Conservation (phyloP, 441 rosid species). For the Populus hybrid region DNA sequence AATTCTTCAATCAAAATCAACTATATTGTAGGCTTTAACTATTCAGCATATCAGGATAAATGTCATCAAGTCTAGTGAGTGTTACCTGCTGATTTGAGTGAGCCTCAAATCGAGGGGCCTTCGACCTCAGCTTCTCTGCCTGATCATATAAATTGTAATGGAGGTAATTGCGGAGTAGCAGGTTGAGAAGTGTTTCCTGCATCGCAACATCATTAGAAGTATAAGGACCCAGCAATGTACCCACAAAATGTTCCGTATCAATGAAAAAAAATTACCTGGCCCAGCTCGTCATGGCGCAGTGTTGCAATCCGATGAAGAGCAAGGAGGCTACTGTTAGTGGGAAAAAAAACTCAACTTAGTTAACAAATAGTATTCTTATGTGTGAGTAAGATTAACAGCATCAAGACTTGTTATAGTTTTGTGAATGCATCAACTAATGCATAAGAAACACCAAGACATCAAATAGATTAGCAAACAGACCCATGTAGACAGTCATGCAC, state of each 20-base stretch:
- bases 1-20: neutral
- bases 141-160: slow-evolving; percentile 77
- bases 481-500: neutral
- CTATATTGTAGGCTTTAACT: neutral
- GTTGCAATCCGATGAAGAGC: slow-evolving; percentile 65
- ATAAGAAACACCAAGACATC: neutral
- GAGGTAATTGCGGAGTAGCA: slow-evolving; percentile 71
- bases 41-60: neutral
- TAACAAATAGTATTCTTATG: neutral
- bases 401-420: neutral
- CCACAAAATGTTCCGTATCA: neutral
- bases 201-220: slow-evolving; percentile 12
- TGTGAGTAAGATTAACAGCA: neutral
- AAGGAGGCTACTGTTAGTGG: slow-evolving; percentile 47
- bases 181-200: slow-evolving; percentile 76
- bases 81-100: slow-evolving; percentile 68
- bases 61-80: neutral
- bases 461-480: neutral
- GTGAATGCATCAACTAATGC: neutral
- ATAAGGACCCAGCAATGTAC: slow-evolving; percentile 8
- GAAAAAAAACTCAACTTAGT: slow-evolving; percentile 14
- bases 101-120: slow-evolving; percentile 72
- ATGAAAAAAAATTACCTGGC: slow-evolving; percentile 43
- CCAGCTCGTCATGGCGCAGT: slow-evolving; percentile 68
- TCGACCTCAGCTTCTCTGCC: slow-evolving; percentile 77